A percentile compares a stretch with the other conserved stretches of the same genome.
Evolutionary conservation across 805 yeast genomes (phyloP).

Genomic region (Candida adriatica): DNA sequence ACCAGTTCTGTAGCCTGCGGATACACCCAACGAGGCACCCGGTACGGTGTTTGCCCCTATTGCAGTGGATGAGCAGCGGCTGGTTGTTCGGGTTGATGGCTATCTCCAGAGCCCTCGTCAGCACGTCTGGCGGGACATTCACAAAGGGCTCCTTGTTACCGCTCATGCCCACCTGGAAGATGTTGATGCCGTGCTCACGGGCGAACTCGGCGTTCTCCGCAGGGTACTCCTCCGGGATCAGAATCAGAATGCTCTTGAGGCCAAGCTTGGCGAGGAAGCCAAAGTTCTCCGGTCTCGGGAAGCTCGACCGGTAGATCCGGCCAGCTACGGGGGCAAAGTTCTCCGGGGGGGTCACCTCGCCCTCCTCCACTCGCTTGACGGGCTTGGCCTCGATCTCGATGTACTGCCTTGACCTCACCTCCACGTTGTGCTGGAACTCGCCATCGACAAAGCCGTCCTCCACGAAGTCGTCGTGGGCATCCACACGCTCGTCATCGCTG

Average conservation of each 20-base stretch:
- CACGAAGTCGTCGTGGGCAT: slow-evolving; percentile 6
- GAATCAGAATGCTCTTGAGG: slow-evolving; percentile 70
- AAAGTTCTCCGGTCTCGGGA: slow-evolving; percentile 83
- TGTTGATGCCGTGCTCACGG: slow-evolving; percentile 48
- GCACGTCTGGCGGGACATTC: slow-evolving; percentile 56
- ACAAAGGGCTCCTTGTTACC: slow-evolving; percentile 96
- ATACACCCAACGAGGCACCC: slow-evolving; percentile 95
- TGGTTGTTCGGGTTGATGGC: slow-evolving; percentile 82
- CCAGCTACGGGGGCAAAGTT: slow-evolving; percentile 83
- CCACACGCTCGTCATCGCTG: slow-evolving; percentile 17
- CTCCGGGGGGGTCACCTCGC: slow-evolving; percentile 62
- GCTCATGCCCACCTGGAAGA: slow-evolving; percentile 86
- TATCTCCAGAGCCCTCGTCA: slow-evolving; percentile 75
- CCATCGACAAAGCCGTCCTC: slow-evolving; percentile 1
- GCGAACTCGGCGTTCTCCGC: slow-evolving; percentile 63
- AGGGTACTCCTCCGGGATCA: slow-evolving; percentile 92
- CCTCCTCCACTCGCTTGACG: slow-evolving; percentile 15
- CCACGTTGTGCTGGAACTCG: slow-evolving; percentile 2
- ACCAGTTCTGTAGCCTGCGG: slow-evolving; percentile 86
- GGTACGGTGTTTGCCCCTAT: slow-evolving; percentile 93
- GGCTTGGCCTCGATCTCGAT: slow-evolving; percentile 18
- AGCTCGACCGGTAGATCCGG: slow-evolving; percentile 77
- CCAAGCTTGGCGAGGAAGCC: slow-evolving; percentile 53
- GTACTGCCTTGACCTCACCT: slow-evolving; percentile 1
- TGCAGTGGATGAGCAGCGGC: slow-evolving; percentile 90